A percentile compares a stretch with the other conserved stretches of the same genome.
phyloP scores from a whole-genome alignment of 179 eudicot species.

The Beta corolliflora region DNA sequence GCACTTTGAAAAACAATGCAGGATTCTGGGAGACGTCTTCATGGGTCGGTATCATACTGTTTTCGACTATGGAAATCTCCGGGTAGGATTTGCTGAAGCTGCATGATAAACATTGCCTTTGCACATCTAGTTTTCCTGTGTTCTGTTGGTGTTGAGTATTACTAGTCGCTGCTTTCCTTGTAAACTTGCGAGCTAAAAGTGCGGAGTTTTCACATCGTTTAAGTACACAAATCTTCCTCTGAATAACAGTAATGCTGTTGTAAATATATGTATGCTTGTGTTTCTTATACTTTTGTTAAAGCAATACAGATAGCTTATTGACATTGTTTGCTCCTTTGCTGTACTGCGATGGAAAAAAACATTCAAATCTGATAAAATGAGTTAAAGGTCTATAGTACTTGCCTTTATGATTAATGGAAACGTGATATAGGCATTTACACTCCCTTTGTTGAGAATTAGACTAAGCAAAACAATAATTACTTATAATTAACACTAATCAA shows the following conservation, averaged over 20 bases:
- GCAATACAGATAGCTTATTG: slow-evolving; percentile 1
- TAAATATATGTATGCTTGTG: background rate
- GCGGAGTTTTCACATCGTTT: background rate
- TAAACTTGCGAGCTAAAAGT: background rate
- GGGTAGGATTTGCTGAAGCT: slow-evolving; percentile 76
- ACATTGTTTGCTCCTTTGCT: no score
- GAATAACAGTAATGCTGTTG: background rate
- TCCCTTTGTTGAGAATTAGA: no score
- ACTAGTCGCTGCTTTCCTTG: background rate
- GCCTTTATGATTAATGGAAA: no score
- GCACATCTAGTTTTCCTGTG: background rate
- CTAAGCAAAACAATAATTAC: no score
- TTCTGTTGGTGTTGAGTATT: background rate
- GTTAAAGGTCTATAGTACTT: no score
- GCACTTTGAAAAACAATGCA: slow-evolving; percentile 27
- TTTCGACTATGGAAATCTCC: slow-evolving; percentile 61
- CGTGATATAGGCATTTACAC: no score
- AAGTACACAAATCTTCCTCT: background rate
- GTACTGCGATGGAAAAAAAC: background rate
- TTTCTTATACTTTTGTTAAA: background rate
- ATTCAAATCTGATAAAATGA: no score
- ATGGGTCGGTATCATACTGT: slow-evolving; percentile 80
- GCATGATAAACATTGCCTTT: slow-evolving; percentile 30
- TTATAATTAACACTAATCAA: no score
- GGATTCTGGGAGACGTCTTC: slow-evolving; percentile 85